Base-by-base conservation (phyloP, 495 filamentous ascomycete genomes). In the Glutinoglossum americanum region DNA sequence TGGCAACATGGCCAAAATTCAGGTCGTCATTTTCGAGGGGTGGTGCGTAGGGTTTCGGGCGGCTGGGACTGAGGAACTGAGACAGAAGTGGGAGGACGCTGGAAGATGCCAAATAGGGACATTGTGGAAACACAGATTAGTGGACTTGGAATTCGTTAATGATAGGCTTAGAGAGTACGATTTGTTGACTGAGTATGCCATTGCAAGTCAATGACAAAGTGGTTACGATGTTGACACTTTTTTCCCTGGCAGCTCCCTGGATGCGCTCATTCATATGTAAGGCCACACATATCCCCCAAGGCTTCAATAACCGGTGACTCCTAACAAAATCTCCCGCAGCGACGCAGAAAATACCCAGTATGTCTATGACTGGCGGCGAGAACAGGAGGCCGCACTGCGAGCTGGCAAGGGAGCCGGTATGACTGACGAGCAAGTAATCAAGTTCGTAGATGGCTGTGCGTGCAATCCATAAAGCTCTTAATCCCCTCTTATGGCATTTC, bases 21-120 rank as follows among this genome's bases (percentile, higher is more conserved):
- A 80, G 58, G 75, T 85, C 23, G 73, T 96, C 1, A 78, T 97
- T 48, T 81, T 97, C 57, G 90, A 97, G 65, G 90, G 90, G 17
- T 97, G 90, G 90, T 80, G 85, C 68, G 82, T 94, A 33, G 90
- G 89, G 1, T 96, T 97, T 70, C 77, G 83, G 17, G 62, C 81
- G 3, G 73, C 89, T 55, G 64, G 70, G 56, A 72, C 78, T 13
- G 55, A 67, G 0, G 71, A 71, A n/a, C 59, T 90, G 32, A 71
- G 74, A 57, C 62, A 60, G 55, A 76, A 73, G 48, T 88, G 82
- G 80, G 68, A 75, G 51, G 64, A 61, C 25, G 76, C 80, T 35
- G 60, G 65, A 41, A 67, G 63, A 45, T 56, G 57, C 39, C 77
- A 74, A 64, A 62, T 62, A 55, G 75, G 71, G 48, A 69, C 69